A percentile compares a stretch with the other conserved stretches of the same genome.
Evolutionary conservation across 1,139 yeast species (phyloP).

Genomic region (Saccharomyces pastorianus): DNA sequence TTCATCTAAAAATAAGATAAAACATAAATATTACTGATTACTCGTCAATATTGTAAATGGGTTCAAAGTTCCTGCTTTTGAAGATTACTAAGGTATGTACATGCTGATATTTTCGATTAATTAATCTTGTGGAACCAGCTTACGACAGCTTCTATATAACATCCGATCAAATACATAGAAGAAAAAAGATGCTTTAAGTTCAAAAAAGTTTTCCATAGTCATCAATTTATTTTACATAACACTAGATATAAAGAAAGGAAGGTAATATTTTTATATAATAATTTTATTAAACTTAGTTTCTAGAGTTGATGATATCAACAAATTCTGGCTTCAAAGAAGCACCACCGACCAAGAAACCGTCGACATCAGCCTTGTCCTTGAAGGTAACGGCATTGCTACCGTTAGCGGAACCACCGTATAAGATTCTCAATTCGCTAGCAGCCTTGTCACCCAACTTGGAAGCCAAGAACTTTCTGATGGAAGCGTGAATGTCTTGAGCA

Average conservation of each 20-base stretch:
- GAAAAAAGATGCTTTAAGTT: no score
- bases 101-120: no score
- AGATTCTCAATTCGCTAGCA: conserved; percentile 77
- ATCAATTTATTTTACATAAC: neutral
- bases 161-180: no score
- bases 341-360: conserved; percentile 99
- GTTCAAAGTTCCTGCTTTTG: no score
- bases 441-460: conserved; percentile 68
- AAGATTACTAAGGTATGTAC: no score
- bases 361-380: conserved; percentile 88
- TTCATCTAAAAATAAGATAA: no score
- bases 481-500: conserved; percentile 90
- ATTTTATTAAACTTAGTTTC: conserved; percentile 44
- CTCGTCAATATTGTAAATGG: no score
- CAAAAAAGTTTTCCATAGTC: neutral
- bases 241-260: conserved; percentile 3
- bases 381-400: conserved; percentile 88
- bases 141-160: no score
- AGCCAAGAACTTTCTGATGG: conserved; percentile 75
- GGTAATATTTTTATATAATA: neutral
- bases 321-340: conserved; percentile 98
- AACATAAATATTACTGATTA: no score
- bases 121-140: no score
- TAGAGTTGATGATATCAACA: conserved; percentile 87
- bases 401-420: conserved; percentile 98